A percentile compares a stretch with the other conserved stretches of the same genome.
phyloP scores from a whole-genome alignment of 305 asterid species.

The Solanum chacoense region DNA sequence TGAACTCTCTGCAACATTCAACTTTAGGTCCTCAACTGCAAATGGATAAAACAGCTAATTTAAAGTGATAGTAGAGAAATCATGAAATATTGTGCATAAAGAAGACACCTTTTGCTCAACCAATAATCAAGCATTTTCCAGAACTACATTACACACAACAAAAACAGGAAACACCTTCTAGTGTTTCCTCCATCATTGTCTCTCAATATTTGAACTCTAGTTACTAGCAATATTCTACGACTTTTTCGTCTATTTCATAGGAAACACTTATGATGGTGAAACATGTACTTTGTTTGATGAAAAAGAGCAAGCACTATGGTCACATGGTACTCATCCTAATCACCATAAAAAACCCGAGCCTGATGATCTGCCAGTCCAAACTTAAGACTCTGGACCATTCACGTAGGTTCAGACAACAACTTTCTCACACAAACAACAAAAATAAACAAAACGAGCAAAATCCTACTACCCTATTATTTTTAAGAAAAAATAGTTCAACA shows the following conservation, averaged over 20 bases:
- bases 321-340: constrained; percentile 29
- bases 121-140: too few species aligned
- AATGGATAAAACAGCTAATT: too few species aligned
- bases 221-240: background rate
- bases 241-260: background rate
- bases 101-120: too few species aligned
- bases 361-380: constrained; percentile 10
- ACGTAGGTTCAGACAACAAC: constrained; percentile 34
- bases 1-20: too few species aligned
- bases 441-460: background rate
- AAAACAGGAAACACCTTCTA: background rate
- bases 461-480: background rate
- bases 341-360: constrained; percentile 2
- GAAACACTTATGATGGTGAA: background rate
- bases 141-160: background rate
- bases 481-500: background rate
- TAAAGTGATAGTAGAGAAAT: too few species aligned
- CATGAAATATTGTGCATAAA: too few species aligned
- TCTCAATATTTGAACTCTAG: background rate
- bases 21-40: too few species aligned
- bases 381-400: constrained; percentile 15
- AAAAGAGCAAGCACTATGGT: background rate
- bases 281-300: too few species aligned
- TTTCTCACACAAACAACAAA: constrained; percentile 10
- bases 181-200: background rate